Base-by-base conservation (phyloP, 192 early-diverging fungal genomes). In the Podila clonocystis region DNA sequence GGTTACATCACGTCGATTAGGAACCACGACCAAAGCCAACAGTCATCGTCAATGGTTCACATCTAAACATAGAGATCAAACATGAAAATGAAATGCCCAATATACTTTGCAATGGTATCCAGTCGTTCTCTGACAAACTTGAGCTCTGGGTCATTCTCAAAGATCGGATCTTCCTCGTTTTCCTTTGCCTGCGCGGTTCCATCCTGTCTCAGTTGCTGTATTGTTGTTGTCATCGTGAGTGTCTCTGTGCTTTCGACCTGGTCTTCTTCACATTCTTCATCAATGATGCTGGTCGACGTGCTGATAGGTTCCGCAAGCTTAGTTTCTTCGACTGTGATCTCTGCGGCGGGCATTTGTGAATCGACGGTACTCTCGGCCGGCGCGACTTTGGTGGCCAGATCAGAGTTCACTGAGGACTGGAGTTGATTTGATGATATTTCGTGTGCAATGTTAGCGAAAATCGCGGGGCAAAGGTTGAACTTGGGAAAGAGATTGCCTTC, bases 71-170 rank as follows among this genome's bases (percentile, higher is more conserved):
- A 38, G 62, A 17, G 33, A 70, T n/a, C 7, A 41, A 52, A 41
- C 30, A 36, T 11, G 52, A 59, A 41, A 59, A 36, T 24, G 57
- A 48, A 24, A 24, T 8, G 52, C 19, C 50, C 52, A 55, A 55
- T 55, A 19, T 66, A 73, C 72, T 50, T 73, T 50, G 61, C 64
- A 73, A 73, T 73, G 22, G 67, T 52, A 13, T 71, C 64, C 15
- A 79, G 34, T 26, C 75, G 69, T 41, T 79, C 75, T 50, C 65
- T n/a, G 36, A 67, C 50, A 50, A 65, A 65, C 20, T 31, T 63
- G 31, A 79, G 59, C 49, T 79, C 75, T 63, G 59, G 64, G 17
- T 62, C 69, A 26, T 71, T 58, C 66, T 66, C 60, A 45, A 48
- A 55, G 9, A 28, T 20, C 24, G 59, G 68, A 19, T 49, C 59